These are phyloP conservation scores for Diddensiella santjacobensis DNA, from an alignment of 805 yeast genomes.

Conservation along the genomic window DNA sequence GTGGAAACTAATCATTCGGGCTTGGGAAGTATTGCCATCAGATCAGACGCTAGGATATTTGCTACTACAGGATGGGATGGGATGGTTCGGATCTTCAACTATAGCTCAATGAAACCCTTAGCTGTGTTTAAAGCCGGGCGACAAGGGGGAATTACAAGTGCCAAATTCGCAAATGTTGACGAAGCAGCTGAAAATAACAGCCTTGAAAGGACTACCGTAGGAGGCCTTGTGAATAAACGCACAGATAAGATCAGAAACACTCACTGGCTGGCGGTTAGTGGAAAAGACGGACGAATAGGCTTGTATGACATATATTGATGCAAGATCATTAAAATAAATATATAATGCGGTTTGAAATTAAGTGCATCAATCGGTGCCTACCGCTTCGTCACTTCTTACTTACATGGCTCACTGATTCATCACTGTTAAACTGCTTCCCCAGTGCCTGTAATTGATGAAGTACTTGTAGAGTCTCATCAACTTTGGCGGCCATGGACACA, in stretches of 20 bases:
- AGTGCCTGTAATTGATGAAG: constrained; percentile 13
- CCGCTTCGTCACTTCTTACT: too few species aligned
- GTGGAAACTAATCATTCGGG: constrained; percentile 30
- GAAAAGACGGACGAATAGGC: constrained; percentile 52
- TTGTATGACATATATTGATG: constrained; percentile 33
- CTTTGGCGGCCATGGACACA: constrained; percentile 11
- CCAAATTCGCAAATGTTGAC: constrained; percentile 17
- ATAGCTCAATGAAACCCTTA: constrained; percentile 28
- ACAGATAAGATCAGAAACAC: constrained; percentile 5
- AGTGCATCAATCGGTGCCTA: too few species aligned
- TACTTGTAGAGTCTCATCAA: constrained; percentile 12
- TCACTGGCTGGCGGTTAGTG: constrained; percentile 46
- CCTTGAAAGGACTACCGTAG: background rate
- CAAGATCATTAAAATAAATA: background rate
- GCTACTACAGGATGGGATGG: constrained; percentile 43
- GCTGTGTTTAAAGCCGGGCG: constrained; percentile 31
- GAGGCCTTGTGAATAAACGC: constrained; percentile 1
- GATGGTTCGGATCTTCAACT: constrained; percentile 31
- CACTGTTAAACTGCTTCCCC: background rate
- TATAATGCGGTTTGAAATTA: too few species aligned
- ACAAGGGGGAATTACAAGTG: constrained; percentile 29
- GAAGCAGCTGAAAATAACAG: background rate
- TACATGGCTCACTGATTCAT: too few species aligned
- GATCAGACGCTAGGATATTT: constrained; percentile 24
- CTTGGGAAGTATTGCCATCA: constrained; percentile 25